A percentile compares a stretch with the other conserved stretches of the same genome.
These are phyloP conservation scores for Micractinium conductrix DNA, from an alignment of 139 green algal species.

Conservation along the genomic window DNA sequence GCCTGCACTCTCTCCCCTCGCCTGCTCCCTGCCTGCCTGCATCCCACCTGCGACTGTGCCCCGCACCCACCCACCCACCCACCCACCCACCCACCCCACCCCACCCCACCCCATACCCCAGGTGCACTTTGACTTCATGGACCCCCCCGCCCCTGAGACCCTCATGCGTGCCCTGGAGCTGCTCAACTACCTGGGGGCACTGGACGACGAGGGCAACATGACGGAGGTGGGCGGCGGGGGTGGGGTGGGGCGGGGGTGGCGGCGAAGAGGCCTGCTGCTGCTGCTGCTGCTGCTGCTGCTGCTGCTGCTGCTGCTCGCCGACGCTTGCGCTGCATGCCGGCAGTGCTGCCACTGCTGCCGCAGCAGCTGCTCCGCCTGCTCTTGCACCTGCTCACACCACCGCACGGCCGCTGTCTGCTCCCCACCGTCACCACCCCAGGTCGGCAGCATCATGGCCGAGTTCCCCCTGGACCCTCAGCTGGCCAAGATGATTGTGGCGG, in stretches of 20 bases:
- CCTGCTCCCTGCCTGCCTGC: background rate
- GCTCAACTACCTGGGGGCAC: conserved; percentile 98
- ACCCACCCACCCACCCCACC: background rate
- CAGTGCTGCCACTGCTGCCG: too few relatives aligned
- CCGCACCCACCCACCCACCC: background rate
- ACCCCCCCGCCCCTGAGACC: conserved; percentile 98
- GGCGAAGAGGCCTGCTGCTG: too few relatives aligned
- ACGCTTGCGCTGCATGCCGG: too few relatives aligned
- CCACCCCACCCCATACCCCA: conserved; percentile 37
- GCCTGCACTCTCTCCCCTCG: background rate
- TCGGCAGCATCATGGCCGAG: conserved; percentile 95
- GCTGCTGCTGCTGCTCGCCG: too few relatives aligned
- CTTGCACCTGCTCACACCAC: background rate
- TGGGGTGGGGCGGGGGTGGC: too few relatives aligned
- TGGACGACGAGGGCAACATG: conserved; percentile 98
- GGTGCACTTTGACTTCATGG: conserved; percentile 99
- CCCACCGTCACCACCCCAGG: conserved; percentile 41
- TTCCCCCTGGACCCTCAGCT: conserved; percentile 99
- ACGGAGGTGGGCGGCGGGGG: conserved; percentile 79
- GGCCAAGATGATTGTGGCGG: conserved; percentile 97
- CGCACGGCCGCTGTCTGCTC: background rate
- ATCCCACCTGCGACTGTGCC: background rate
- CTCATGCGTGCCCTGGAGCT: conserved; percentile 99
- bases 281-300: too few relatives aligned
- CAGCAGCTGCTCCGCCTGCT: background rate